Conservation (phyloP, 176 grass and related monocot genomes). For the Miscanthus lutarioriparius region DNA sequence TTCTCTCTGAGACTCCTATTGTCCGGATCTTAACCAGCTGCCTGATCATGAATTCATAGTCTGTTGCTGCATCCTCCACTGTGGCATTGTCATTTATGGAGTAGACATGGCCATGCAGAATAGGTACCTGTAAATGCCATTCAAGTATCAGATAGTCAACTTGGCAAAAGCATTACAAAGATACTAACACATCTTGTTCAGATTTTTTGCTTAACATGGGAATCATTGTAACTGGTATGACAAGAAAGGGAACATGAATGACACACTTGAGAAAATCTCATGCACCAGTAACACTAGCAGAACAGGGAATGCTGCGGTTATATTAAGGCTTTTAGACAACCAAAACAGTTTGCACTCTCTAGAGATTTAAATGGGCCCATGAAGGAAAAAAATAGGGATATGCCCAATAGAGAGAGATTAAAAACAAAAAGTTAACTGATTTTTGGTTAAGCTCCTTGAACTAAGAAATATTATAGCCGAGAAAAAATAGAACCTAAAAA, state of each 20-base stretch:
- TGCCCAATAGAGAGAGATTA: background rate
- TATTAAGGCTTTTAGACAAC: background rate
- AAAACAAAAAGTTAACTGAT: background rate
- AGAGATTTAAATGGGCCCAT: background rate
- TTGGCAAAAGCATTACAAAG: background rate
- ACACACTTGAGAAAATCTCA: background rate
- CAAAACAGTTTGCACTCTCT: background rate
- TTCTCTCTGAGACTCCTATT: constrained; percentile 65
- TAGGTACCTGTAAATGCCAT: constrained; percentile 52
- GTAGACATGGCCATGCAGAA: constrained; percentile 69
- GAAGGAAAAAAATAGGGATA: background rate
- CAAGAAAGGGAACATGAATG: background rate
- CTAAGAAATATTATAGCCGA: background rate
- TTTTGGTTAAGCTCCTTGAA: constrained; percentile 21
- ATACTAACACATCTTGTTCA: background rate
- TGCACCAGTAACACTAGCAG: background rate
- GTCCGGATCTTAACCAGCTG: constrained; percentile 80
- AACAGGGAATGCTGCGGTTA: background rate
- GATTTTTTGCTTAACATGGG: constrained; percentile 15
- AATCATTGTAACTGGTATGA: constrained; percentile 1
- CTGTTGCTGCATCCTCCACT: constrained; percentile 65
- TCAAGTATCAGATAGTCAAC: constrained; percentile 10
- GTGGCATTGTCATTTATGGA: constrained; percentile 83
- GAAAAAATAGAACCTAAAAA: constrained; percentile 7
- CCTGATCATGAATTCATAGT: constrained; percentile 85